Evolutionary conservation across 1,284 basidiomycete genomes (phyloP), one percentile per base, ranked within the genome.

Genomic region (Sanghuangporus baumii): DNA sequence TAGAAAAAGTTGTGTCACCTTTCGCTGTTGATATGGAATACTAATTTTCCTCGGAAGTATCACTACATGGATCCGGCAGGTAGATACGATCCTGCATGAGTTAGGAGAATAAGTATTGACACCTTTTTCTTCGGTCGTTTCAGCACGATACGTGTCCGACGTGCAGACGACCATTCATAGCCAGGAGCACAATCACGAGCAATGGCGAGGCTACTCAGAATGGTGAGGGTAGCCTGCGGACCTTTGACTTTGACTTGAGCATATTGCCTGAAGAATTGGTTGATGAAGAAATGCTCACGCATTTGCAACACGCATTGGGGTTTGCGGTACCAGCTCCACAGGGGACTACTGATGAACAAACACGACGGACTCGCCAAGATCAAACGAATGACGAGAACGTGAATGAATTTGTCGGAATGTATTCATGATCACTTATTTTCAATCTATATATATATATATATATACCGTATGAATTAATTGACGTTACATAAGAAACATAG

Each of bases 81-180:
- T 88, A 71, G 61, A 81, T 76, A 9, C 46, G 16, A 26, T 26
- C 57, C 57, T 26, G 64, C 55, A 57, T 11, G 18, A 12, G 7
- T 12, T 14, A 43, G 7, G 40, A 61, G 12, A 60, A 26, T 37
- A 40, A 43, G 43, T 57, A 37, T 18, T 62, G n/a, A 59, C 36
- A 37, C 0, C 31, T 20, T n/a, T 41, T 47, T 57, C 14, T 38
- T 50, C 6, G 9, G 41, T 59, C 46, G 8, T 41, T 36, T 18
- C 62, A 88, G 86, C 81, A 86, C 64, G 76, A 81, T 60, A 81
- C 85, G 0, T 88, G 86, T 69, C 86, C 86, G 8, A 78, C 81
- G 65, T 88, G 86, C 71, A 83, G 87, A 61, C 76, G 73, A 34
- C 72, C 76, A 18, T 74, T 87, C 12, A 65, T 81, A 60, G 3